Conservation (phyloP, 257 asterid genomes). For the Solanum pinnatisectum region DNA sequence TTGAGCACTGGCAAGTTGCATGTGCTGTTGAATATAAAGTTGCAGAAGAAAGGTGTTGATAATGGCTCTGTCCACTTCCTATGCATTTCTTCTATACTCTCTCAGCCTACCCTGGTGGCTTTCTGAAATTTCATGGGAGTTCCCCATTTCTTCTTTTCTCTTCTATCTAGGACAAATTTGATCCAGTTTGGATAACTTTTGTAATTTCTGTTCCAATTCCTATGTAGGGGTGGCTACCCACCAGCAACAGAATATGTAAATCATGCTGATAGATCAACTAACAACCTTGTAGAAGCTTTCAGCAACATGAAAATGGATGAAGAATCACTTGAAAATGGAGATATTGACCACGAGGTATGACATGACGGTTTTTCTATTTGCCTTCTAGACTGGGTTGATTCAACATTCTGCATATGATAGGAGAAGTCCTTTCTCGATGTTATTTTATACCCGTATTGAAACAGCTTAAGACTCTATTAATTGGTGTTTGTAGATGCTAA, state of each 20-base stretch:
- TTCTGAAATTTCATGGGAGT: neutral
- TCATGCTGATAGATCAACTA: constrained; percentile 53
- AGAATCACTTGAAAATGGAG: constrained; percentile 77
- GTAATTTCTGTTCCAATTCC: constrained; percentile 4
- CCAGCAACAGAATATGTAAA: constrained; percentile 58
- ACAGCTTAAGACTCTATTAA: neutral
- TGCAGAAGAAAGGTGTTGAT: constrained; percentile 38
- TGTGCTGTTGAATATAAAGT: constrained; percentile 63
- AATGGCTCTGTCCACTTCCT: neutral
- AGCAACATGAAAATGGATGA: constrained; percentile 65
- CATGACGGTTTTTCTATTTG: neutral
- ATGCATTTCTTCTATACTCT: neutral
- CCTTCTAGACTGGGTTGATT: neutral
- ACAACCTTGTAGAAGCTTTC: constrained; percentile 68
- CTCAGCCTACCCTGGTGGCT: neutral
- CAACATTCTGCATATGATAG: neutral
- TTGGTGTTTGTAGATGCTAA: constrained; percentile 3
- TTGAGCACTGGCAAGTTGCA: constrained; percentile 93
- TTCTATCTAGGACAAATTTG: neutral
- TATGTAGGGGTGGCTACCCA: constrained; percentile 58
- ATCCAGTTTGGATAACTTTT: neutral
- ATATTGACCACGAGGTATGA: constrained; percentile 58
- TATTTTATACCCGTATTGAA: neutral
- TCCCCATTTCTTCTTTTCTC: constrained; percentile 1
- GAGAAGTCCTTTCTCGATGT: neutral